Percentiles rank a stretch among this genome's conserved stretches.
These are phyloP conservation scores for Acacia crassicarpa DNA, from an alignment of 306 rosid genomes.

Conservation along the genomic window DNA sequence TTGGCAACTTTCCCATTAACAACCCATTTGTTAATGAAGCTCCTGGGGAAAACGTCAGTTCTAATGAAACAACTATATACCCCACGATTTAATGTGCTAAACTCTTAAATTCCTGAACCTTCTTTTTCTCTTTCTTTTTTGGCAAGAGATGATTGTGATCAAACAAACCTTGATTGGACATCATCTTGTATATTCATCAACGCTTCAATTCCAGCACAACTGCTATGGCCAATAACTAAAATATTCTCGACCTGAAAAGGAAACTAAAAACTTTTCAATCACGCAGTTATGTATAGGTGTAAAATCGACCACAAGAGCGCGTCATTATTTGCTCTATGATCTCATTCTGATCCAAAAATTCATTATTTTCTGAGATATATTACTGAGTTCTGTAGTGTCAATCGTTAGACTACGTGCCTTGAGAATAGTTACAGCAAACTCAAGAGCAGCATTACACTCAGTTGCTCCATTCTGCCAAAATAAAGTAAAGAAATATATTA, in stretches of 20 bases:
- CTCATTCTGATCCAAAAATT: slow-evolving; percentile 7
- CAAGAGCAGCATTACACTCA: slow-evolving; percentile 92
- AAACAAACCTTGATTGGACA: slow-evolving; percentile 53
- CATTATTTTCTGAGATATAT: slow-evolving; percentile 18
- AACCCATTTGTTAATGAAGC: slow-evolving; percentile 73
- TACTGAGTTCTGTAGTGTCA: slow-evolving; percentile 5
- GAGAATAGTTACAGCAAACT: slow-evolving; percentile 84
- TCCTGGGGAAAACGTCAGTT: slow-evolving; percentile 37
- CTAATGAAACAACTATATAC: neutral
- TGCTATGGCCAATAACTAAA: slow-evolving; percentile 84
- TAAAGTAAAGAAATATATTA: slow-evolving; percentile 4
- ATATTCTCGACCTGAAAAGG: slow-evolving; percentile 74
- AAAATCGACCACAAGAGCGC: neutral
- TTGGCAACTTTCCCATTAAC: slow-evolving; percentile 68
- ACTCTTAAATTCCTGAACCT: too few relatives aligned
- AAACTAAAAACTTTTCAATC: slow-evolving; percentile 16
- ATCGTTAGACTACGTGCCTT: slow-evolving; percentile 35
- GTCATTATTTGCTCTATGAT: neutral
- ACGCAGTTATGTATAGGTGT: neutral
- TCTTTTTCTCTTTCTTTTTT: neutral
- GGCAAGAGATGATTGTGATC: neutral
- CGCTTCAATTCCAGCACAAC: slow-evolving; percentile 89
- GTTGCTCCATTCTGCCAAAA: slow-evolving; percentile 70
- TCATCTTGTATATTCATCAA: slow-evolving; percentile 75
- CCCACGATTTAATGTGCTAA: neutral